Base-by-base conservation (phyloP, 2,329 filamentous ascomycete genomes). In the Colletotrichum musicola region DNA sequence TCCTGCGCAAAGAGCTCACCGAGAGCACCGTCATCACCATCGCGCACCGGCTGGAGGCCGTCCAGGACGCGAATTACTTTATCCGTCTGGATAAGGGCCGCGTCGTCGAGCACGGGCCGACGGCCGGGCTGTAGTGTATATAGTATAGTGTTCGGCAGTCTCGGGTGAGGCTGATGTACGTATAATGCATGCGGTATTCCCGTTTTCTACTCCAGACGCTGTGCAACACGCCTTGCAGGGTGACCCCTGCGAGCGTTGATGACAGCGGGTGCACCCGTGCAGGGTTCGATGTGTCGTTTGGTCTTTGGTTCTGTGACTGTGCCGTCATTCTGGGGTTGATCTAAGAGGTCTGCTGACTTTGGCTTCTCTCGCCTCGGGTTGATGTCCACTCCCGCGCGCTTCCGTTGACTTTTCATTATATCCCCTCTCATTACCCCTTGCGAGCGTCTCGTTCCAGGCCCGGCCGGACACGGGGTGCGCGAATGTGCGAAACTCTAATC, bases 11-110 rank as follows among this genome's bases (percentile, higher is more conserved):
- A 25, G 88, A 90, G 74, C 79, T 91, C 51, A 74, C 75, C 4
- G 69, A 82, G 14, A 89, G 86, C 71, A 91, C 89, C 0, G 88
- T 91, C 2, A 88, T 91, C 49, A 90, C 89, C 0, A 90, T 91
- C 74, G 89, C 89, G n/a, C 89, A 91, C 75, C 83, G 89, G 1
- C 78, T 90, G 1, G 87, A 90, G 75, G 89, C 89, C 0, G 89
- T 92, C 10, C 81, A 83, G 71, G 86, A 88, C 68, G 87, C 87
- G 0, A 82, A 85, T 58, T 90, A 84, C 74, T 86, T 84, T 62
- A 75, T 90, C 55, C 77, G 86, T 35, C 73, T 90, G 54, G 86
- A 89, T 40, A 78, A 78, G 14, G 88, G 88, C 1, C 76, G 77
- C 16, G 82, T 90, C 0, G 78, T 88, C 1, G 82, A 83, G 71